These are phyloP conservation scores for Tricholoma saponaceum DNA, from an alignment of 768 basidiomycete genomes.

Conservation along the genomic window DNA sequence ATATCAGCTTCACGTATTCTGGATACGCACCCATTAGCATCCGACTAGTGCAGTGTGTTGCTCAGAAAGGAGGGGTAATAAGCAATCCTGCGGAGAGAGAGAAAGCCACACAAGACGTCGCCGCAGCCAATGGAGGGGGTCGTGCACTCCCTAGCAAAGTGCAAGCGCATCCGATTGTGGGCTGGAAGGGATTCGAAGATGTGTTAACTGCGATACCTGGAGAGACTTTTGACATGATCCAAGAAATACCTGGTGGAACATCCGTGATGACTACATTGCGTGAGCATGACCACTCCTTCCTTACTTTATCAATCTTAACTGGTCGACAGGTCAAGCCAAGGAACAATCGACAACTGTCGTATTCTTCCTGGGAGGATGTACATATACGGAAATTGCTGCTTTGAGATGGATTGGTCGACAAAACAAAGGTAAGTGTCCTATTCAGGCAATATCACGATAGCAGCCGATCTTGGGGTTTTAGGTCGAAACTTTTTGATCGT, in stretches of 20 bases:
- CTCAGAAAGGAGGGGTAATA: conserved; percentile 86
- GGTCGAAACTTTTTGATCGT: conserved; percentile 87
- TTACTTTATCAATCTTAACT: conserved; percentile 4
- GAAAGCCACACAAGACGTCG: conserved; percentile 29
- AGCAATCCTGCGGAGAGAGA: conserved; percentile 73
- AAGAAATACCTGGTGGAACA: conserved; percentile 31
- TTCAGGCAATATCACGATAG: conserved; percentile 12
- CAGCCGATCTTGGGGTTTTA: conserved; percentile 24
- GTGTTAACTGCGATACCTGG: conserved; percentile 79
- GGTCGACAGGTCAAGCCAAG: conserved; percentile 37
- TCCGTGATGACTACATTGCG: conserved; percentile 27
- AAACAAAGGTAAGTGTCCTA: conserved; percentile 57
- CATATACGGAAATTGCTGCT: conserved; percentile 95
- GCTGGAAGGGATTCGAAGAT: conserved; percentile 98
- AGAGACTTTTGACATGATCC: conserved; percentile 75
- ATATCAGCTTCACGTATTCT: conserved; percentile 94
- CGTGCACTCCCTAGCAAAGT: conserved; percentile 43
- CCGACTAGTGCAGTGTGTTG: conserved; percentile 88
- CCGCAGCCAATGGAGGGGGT: conserved; percentile 22
- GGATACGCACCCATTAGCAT: conserved; percentile 94
- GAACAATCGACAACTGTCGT: conserved; percentile 80
- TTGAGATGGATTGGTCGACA: conserved; percentile 89
- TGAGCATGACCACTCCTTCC: conserved; percentile 17
- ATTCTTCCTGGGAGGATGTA: conserved; percentile 96
- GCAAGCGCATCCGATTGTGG: conserved; percentile 87